A percentile compares a stretch with the other conserved stretches of the same genome.
Evolutionary conservation across 176 grass and related monocot genomes (phyloP).

Genomic region (Tuctoria greenei): DNA sequence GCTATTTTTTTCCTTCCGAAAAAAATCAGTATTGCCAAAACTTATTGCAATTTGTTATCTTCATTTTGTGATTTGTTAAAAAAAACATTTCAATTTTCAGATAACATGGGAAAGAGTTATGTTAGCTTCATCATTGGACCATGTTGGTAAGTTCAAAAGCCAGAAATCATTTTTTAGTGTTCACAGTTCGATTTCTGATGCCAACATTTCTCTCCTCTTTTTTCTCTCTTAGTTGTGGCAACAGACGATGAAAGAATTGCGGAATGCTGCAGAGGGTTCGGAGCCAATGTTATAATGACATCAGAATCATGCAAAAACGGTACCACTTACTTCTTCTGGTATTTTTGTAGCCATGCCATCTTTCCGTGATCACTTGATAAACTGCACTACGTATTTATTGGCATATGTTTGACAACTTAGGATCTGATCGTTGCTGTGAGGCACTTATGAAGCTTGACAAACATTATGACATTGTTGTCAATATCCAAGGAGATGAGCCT

Average conservation of each 20-base stretch:
- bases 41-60: too few relatives aligned
- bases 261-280: conserved; percentile 93
- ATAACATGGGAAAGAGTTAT: conserved; percentile 98
- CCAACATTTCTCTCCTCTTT: not conserved
- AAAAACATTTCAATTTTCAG: conserved; percentile 37
- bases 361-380: conserved; percentile 1
- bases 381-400: not conserved
- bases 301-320: conserved; percentile 90
- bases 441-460: conserved; percentile 75
- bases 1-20: too few relatives aligned
- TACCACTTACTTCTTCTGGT: conserved; percentile 27
- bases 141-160: conserved; percentile 58
- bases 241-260: conserved; percentile 94
- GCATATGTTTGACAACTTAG: conserved; percentile 37
- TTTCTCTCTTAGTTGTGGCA: conserved; percentile 56
- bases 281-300: conserved; percentile 98
- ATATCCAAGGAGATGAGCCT: conserved; percentile 97
- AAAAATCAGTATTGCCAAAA: too few relatives aligned
- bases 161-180: not conserved
- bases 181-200: conserved; percentile 17
- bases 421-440: conserved; percentile 90
- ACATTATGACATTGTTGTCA: conserved; percentile 89
- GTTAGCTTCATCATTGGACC: conserved; percentile 69
- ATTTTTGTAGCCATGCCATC: not conserved
- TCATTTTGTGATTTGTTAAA: not conserved